Evolutionary conservation across 306 rosid species (phyloP).

Genomic region (Sicyos baderoa): DNA sequence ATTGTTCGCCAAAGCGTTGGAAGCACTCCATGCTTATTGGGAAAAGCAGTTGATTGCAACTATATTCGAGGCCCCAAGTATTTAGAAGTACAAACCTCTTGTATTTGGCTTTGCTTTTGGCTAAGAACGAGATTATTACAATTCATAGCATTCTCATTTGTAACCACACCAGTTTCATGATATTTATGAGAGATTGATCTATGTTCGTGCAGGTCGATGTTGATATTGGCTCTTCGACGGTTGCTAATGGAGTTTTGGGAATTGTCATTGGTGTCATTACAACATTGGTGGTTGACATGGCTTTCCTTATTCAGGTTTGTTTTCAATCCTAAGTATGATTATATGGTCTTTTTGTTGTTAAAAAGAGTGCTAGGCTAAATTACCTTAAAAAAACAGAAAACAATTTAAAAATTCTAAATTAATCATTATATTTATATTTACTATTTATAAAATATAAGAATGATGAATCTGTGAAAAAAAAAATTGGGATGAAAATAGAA

Average conservation of each 20-base stretch:
- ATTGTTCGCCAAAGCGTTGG: conserved; percentile 99
- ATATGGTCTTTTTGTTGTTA: no score
- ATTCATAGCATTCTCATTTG: no score
- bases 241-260: conserved; percentile 99
- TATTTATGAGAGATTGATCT: no score
- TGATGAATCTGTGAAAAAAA: neutral
- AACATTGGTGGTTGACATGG: conserved; percentile 96
- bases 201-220: conserved; percentile 66
- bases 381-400: neutral
- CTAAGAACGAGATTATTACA: neutral
- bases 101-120: neutral
- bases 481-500: neutral
- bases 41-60: conserved; percentile 98
- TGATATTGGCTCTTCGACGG: conserved; percentile 97
- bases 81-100: conserved; percentile 53
- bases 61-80: conserved; percentile 84
- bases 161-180: no score
- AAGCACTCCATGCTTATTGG: conserved; percentile 89
- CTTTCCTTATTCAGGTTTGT: conserved; percentile 92
- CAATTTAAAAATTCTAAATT: neutral
- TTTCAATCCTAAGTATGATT: neutral
- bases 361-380: neutral
- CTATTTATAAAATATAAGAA: neutral
- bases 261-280: conserved; percentile 92
- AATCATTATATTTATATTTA: neutral